These are phyloP conservation scores for Eutrema yunnanense DNA, from an alignment of 345 rosid genomes.

Conservation along the genomic window DNA sequence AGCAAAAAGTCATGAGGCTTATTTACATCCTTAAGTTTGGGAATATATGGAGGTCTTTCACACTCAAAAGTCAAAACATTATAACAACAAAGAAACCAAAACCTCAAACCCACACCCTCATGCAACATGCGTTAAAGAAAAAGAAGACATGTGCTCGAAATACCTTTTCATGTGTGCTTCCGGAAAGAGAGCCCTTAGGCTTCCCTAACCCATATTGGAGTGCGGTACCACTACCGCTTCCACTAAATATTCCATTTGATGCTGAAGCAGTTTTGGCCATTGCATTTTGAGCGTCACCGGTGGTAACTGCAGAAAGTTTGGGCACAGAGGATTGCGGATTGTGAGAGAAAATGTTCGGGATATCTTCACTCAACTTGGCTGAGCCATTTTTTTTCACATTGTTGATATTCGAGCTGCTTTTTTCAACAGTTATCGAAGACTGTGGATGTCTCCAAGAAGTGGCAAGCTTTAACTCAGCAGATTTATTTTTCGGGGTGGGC, in stretches of 20 bases:
- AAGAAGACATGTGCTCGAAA: not conserved
- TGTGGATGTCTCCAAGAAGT: constrained; percentile 45
- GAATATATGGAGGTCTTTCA: not conserved
- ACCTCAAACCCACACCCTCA: not conserved
- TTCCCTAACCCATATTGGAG: constrained; percentile 33
- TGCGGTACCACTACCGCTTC: constrained; percentile 19
- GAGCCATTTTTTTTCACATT: constrained; percentile 28
- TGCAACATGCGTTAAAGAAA: not conserved
- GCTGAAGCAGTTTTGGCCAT: constrained; percentile 27
- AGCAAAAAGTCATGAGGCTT: not conserved
- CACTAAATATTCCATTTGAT: constrained; percentile 23
- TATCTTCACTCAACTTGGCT: constrained; percentile 31
- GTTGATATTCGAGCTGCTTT: constrained; percentile 27
- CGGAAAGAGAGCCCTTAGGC: constrained; percentile 28
- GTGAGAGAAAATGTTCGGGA: constrained; percentile 29
- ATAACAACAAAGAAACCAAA: not conserved
- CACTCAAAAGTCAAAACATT: not conserved
- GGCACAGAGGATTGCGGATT: constrained; percentile 27
- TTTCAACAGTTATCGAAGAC: constrained; percentile 34
- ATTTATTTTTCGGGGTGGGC: constrained; percentile 59
- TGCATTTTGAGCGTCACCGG: constrained; percentile 23
- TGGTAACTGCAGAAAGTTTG: constrained; percentile 30
- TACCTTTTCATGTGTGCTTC: constrained; percentile 40
- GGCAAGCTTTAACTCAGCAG: constrained; percentile 68
- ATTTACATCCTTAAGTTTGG: not conserved